Conservation (phyloP, 306 rosid species). For the Luffa acutangula region DNA sequence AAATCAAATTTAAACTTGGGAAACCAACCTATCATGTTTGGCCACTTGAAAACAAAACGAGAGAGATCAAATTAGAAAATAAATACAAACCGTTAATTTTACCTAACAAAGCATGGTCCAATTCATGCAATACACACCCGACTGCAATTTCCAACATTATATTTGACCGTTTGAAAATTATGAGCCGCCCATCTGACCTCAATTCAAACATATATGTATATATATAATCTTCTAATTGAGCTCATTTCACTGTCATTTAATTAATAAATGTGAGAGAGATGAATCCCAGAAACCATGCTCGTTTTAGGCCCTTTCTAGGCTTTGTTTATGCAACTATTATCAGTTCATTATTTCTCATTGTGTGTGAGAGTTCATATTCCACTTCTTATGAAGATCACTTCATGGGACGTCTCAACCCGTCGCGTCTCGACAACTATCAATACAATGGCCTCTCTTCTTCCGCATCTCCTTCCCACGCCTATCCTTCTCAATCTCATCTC, state of each 20-base stretch:
- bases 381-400: slow-evolving; percentile 1
- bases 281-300: background rate
- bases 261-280: background rate
- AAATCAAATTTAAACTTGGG: too few species aligned
- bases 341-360: background rate
- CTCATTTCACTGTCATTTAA: background rate
- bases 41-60: background rate
- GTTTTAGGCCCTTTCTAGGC: background rate
- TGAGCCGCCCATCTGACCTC: background rate
- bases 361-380: slow-evolving; percentile 20
- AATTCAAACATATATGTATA: background rate
- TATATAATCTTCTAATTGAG: background rate
- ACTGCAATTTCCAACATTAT: background rate
- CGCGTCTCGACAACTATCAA: slow-evolving; percentile 1
- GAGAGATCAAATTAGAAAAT: background rate
- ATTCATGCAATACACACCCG: background rate
- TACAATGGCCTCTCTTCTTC: background rate
- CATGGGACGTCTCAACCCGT: slow-evolving; percentile 7
- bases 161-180: background rate
- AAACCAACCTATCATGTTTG: too few species aligned
- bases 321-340: background rate
- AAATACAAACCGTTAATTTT: background rate
- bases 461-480: background rate
- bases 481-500: background rate
- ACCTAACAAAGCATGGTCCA: background rate